A percentile compares a stretch with the other conserved stretches of the same genome.
Evolutionary conservation across 176 grass and related monocot species (phyloP).

Genomic region (Triticum timopheevii): DNA sequence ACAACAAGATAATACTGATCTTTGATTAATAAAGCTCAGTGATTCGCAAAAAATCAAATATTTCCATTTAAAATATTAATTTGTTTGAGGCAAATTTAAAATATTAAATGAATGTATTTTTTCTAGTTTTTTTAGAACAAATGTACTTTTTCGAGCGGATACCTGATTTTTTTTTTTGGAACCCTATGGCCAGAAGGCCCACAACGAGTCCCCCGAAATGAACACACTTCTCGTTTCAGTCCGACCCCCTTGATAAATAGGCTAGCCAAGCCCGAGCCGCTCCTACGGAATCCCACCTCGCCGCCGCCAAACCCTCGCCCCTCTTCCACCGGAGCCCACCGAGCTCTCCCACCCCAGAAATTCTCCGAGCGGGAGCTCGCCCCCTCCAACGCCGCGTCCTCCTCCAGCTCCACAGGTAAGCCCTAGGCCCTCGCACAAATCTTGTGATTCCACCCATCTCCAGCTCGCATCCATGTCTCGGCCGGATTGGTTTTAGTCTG

Average conservation of each 20-base stretch:
- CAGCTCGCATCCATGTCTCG: not conserved
- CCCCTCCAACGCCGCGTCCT: not conserved
- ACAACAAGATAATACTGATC: no score
- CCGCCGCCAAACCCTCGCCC: conserved; percentile 17
- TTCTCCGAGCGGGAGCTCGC: not conserved
- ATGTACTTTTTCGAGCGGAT: not conserved
- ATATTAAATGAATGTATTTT: not conserved
- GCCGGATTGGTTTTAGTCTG: not conserved
- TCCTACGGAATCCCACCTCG: not conserved
- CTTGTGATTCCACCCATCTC: not conserved
- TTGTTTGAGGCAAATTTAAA: no score
- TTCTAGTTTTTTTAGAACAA: no score
- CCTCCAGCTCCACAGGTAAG: conserved; percentile 17
- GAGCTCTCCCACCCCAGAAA: not conserved
- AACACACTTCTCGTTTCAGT: not conserved
- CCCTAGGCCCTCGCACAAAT: conserved; percentile 52
- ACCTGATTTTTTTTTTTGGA: not conserved
- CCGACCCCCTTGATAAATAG: conserved; percentile 23
- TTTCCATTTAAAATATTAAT: no score
- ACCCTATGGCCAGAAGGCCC: not conserved
- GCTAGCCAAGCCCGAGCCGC: not conserved
- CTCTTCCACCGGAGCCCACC: not conserved
- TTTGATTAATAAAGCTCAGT: no score
- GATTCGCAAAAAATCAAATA: no score
- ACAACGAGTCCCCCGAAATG: not conserved